phyloP scores from a whole-genome alignment of 352 stramenopile species.

The Globisporangium paroecandrum region DNA sequence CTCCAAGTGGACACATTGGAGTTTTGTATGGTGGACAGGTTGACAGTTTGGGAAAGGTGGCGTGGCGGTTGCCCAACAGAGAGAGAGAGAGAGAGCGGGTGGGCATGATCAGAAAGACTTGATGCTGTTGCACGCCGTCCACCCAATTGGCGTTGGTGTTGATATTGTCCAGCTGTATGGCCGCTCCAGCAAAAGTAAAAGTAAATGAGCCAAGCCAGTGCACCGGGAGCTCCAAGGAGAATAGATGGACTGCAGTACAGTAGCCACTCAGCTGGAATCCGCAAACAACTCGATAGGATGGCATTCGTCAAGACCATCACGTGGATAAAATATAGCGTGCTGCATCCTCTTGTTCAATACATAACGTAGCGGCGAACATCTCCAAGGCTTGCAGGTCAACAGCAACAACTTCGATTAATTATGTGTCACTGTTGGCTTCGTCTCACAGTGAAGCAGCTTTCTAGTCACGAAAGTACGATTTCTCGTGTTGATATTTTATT shows the following conservation, averaged over 20 bases:
- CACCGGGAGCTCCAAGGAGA: not conserved
- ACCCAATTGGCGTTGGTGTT: not conserved
- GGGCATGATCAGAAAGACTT: not conserved
- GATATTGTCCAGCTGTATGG: not conserved
- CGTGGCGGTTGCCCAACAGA: not conserved
- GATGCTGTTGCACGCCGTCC: not conserved
- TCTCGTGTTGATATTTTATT: not conserved
- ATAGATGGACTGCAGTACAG: not conserved
- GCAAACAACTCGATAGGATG: not conserved
- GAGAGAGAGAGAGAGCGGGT: not conserved
- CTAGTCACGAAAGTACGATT: not conserved
- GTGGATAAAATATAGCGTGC: not conserved
- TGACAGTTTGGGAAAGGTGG: too few relatives aligned
- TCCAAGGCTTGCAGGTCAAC: not conserved
- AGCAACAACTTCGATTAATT: not conserved
- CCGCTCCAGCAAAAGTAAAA: not conserved
- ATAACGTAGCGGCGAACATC: too few relatives aligned
- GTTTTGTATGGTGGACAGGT: not conserved
- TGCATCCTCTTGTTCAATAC: too few relatives aligned
- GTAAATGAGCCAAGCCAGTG: not conserved
- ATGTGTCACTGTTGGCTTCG: not conserved
- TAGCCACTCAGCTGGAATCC: not conserved
- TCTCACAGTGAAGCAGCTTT: not conserved
- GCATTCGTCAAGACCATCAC: not conserved
- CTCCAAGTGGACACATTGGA: not conserved